Conservation (phyloP, 148 eudicot species). For the Persicaria tinctoria region DNA sequence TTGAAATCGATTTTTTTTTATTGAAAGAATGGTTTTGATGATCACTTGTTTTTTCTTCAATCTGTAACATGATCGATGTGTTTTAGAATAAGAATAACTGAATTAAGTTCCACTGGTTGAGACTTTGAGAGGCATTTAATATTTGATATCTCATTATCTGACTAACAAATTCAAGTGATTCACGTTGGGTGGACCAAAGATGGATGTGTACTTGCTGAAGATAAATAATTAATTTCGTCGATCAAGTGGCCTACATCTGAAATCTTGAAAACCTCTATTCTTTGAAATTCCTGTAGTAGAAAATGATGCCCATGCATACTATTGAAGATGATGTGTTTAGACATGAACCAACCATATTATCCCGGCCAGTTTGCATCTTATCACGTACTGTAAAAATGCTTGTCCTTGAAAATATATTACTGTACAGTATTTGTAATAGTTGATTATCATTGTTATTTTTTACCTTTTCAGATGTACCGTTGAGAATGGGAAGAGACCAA, state of each 20-base stretch:
- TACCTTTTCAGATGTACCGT: conserved; percentile 43
- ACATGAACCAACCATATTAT: neutral
- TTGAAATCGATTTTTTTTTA: neutral
- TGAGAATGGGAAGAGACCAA: no score
- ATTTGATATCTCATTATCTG: neutral
- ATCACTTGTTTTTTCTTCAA: neutral
- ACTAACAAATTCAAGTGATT: neutral
- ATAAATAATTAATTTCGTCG: neutral
- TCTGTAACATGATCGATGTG: conserved; percentile 1
- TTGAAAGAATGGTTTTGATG: neutral
- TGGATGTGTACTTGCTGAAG: neutral
- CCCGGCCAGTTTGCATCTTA: neutral
- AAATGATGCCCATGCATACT: neutral
- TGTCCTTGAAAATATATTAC: neutral
- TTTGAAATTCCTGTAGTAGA: neutral
- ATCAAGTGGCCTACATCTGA: conserved; percentile 4
- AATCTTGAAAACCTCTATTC: neutral
- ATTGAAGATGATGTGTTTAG: neutral
- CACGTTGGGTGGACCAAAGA: neutral
- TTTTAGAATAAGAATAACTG: conserved; percentile 3
- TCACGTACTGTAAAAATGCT: neutral
- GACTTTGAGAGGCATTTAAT: neutral
- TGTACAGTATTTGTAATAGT: neutral
- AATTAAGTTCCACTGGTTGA: neutral
- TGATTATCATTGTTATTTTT: neutral